These are phyloP conservation scores for Yamadazyma songkhlaensis DNA, from an alignment of 1,139 yeast species.

Conservation along the genomic window DNA sequence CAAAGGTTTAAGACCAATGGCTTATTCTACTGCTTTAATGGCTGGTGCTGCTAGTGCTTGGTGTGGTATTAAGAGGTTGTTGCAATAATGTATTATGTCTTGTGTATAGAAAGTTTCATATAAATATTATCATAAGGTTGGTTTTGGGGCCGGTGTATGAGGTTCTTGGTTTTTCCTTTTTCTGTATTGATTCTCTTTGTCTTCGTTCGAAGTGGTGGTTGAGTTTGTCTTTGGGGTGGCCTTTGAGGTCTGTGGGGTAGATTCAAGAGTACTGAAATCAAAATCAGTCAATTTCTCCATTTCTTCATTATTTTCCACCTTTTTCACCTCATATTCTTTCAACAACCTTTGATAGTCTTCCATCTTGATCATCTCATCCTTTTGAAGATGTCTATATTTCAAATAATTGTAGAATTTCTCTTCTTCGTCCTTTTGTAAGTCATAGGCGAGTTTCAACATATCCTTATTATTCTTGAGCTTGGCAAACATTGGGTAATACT, in stretches of 20 bases:
- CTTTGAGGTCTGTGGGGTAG: too few relatives aligned
- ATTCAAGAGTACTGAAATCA: conserved; percentile 2
- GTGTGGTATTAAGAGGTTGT: conserved; percentile 74
- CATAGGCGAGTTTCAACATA: conserved; percentile 30
- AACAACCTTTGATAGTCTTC: conserved; percentile 18
- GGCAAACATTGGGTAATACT: conserved; percentile 55
- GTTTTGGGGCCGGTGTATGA: background rate
- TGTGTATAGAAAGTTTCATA: conserved; percentile 14
- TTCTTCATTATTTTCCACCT: conserved; percentile 2
- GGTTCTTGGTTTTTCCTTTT: conserved; percentile 1
- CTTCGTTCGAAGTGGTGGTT: background rate
- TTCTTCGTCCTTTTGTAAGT: conserved; percentile 22
- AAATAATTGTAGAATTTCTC: conserved; percentile 23
- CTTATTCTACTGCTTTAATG: conserved; percentile 79
- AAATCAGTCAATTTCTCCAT: conserved; percentile 4
- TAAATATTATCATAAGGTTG: conserved; percentile 1
- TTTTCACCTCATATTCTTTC: background rate
- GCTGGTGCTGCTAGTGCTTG: conserved; percentile 90
- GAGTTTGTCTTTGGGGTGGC: too few relatives aligned
- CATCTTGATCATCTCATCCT: conserved; percentile 22
- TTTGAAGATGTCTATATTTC: conserved; percentile 33
- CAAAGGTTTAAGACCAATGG: conserved; percentile 85
- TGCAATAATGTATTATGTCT: conserved; percentile 19
- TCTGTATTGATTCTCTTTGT: background rate
- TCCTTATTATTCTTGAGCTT: conserved; percentile 57